Conservation (phyloP, 75 land plant genomes). For the Cupressus sempervirens region DNA sequence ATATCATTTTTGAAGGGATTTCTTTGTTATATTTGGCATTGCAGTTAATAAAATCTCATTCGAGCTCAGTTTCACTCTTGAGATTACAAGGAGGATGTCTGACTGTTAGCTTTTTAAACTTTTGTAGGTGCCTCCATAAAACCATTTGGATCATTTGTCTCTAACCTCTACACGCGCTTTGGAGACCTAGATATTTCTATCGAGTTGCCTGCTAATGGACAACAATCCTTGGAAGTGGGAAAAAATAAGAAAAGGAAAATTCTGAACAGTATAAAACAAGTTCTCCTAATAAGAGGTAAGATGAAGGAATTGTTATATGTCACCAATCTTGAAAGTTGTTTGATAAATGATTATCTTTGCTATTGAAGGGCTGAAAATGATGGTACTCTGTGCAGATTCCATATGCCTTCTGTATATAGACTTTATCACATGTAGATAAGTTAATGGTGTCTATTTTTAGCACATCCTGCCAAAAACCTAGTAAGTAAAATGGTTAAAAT, state of each 20-base stretch:
- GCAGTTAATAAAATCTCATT: not conserved
- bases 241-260: constrained; percentile 47
- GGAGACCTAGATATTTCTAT: constrained; percentile 86
- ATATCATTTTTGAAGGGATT: not conserved
- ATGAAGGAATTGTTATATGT: not conserved
- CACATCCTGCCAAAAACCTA: no score
- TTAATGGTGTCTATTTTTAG: not conserved
- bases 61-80: not conserved
- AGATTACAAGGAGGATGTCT: not conserved
- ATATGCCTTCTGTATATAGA: not conserved
- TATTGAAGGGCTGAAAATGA: not conserved
- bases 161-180: constrained; percentile 70
- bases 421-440: no score
- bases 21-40: not conserved
- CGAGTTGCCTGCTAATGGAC: constrained; percentile 32
- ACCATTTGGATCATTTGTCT: constrained; percentile 91
- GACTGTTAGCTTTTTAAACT: not conserved
- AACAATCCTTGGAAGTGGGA: constrained; percentile 21
- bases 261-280: constrained; percentile 32
- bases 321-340: not conserved
- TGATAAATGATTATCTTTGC: not conserved
- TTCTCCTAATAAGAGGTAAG: constrained; percentile 42
- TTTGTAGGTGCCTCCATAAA: constrained; percentile 58
- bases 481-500: not conserved
- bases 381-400: not conserved